These are phyloP conservation scores for Pseudonectria foliicola DNA, from an alignment of 2,329 filamentous ascomycete genomes.

Conservation along the genomic window DNA sequence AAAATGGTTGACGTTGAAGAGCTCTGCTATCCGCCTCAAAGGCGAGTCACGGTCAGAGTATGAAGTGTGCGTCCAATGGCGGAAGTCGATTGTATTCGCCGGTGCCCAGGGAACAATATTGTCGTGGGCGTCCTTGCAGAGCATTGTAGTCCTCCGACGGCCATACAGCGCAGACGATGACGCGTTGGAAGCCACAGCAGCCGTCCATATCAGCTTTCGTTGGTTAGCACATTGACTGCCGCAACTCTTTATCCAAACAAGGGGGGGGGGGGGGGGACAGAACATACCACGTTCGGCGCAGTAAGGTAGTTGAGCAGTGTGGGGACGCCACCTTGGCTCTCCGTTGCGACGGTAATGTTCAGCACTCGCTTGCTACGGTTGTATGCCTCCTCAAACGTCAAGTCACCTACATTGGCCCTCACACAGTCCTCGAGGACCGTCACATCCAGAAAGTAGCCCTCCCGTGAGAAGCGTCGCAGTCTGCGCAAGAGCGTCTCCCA, in stretches of 20 bases:
- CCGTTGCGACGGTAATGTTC: constrained; percentile 84
- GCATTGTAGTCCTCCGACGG: constrained; percentile 55
- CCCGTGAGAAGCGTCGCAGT: constrained; percentile 58
- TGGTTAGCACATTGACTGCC: constrained; percentile 10
- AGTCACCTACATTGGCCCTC: constrained; percentile 73
- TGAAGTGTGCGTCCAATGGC: constrained; percentile 59
- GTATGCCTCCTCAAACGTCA: constrained; percentile 92
- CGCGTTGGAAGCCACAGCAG: constrained; percentile 69
- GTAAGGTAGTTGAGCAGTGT: constrained; percentile 88
- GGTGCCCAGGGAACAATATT: constrained; percentile 68
- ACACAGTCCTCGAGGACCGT: constrained; percentile 78
- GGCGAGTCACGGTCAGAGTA: constrained; percentile 59
- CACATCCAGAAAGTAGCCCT: constrained; percentile 80
- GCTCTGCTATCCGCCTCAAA: constrained; percentile 66
- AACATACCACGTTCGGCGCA: constrained; percentile 79
- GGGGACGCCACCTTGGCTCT: constrained; percentile 66
- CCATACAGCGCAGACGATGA: constrained; percentile 59
- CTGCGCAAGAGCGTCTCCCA: constrained; percentile 59
- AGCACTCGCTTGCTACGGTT: constrained; percentile 75
- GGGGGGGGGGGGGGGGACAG: neutral
- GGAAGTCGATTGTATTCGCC: constrained; percentile 53
- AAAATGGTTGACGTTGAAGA: constrained; percentile 93
- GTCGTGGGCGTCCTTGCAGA: constrained; percentile 71
- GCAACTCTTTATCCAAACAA: too few species aligned
- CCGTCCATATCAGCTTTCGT: constrained; percentile 66